Base-by-base conservation (phyloP, 164 flowering plant genomes). In the Magnolia changhungtana region DNA sequence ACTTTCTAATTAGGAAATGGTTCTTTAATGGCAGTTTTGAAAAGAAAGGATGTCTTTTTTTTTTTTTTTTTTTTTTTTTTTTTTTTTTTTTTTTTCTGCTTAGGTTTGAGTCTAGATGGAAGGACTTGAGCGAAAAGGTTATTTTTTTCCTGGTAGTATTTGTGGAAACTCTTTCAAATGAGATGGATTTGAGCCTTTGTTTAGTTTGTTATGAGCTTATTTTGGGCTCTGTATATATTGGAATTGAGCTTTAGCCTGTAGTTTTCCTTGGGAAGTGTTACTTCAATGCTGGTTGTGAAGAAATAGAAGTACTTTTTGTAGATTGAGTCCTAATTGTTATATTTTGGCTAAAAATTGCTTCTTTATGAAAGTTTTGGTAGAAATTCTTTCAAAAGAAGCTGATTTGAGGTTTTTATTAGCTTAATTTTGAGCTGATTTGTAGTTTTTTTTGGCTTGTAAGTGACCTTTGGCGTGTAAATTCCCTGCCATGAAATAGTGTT, bases 381-480 rank as follows among this genome's bases (percentile, higher is more conserved):
- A 71, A 21, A 55, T 58, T 71, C 61, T 2, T 13, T 50, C 27
- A 18, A 50, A 24, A 70, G 61, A 63, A 58, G 69, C 37, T 63
- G 50, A n/a, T 52, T 73, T 73, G 52, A 37, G 67, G 75, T n/a
- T 50, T 73, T 71, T 71, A 21, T 52, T 69, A 58, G 50, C 67
- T 31, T 75, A 9, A 75, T 67, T 55, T 67, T 37, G 45, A 37
- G 45, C 45, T 37, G 45, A 37, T 37, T 37, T 3, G 45, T 37
- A 37, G 45, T 37, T 37, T 37, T 37, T 37, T 37, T 37, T 37
- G 45, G 45, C 45, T 37, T 37, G 45, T 37, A 37, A 37, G 45
- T 37, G 45, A 37, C 45, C 45, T 37, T 37, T 37, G 45, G 7
- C 45, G 7, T 37, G 45, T 37, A 37, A 5, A 37, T 37, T 37